A percentile compares a stretch with the other conserved stretches of the same genome.
phyloP scores from a whole-genome alignment of 148 eudicot species.

The Limonium bicolor region DNA sequence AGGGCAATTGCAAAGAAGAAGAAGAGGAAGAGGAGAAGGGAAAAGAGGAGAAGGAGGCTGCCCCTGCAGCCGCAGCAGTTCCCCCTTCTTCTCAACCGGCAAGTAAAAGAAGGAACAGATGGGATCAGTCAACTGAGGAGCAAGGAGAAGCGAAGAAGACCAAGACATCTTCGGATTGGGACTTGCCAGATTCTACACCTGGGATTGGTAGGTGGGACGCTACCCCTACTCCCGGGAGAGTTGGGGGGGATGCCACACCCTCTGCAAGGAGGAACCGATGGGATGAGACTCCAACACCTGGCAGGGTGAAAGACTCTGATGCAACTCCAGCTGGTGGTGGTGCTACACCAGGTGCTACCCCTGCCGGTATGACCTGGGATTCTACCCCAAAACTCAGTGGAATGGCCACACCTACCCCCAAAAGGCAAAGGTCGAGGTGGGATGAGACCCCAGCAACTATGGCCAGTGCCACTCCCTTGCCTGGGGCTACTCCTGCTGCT shows the following conservation, averaged over 20 bases:
- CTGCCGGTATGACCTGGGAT: slow-evolving; percentile 95
- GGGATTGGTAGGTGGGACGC: slow-evolving; percentile 97
- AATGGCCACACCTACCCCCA: slow-evolving; percentile 84
- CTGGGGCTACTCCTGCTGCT: slow-evolving; percentile 69
- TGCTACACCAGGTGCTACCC: slow-evolving; percentile 82
- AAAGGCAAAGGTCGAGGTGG: slow-evolving; percentile 90
- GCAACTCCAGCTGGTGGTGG: slow-evolving; percentile 71
- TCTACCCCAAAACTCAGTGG: slow-evolving; percentile 76
- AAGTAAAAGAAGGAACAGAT: slow-evolving; percentile 83
- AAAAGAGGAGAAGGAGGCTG: slow-evolving; percentile 27
- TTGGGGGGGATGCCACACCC: slow-evolving; percentile 90
- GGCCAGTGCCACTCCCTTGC: slow-evolving; percentile 89
- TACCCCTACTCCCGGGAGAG: slow-evolving; percentile 80
- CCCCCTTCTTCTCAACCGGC: slow-evolving; percentile 20
- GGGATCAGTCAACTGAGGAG: slow-evolving; percentile 86
- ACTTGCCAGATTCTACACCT: slow-evolving; percentile 84
- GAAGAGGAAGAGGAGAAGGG: slow-evolving; percentile 55
- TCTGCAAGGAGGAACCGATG: slow-evolving; percentile 78
- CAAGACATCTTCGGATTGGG: slow-evolving; percentile 68
- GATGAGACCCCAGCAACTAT: slow-evolving; percentile 95
- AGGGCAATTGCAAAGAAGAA: slow-evolving; percentile 49
- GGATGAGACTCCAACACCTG: slow-evolving; percentile 88
- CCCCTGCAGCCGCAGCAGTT: slow-evolving; percentile 9
- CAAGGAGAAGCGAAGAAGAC: slow-evolving; percentile 44
- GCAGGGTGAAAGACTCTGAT: slow-evolving; percentile 73